Evolutionary conservation across 768 basidiomycete genomes (phyloP), one percentile per base, ranked within the genome.

Genomic region (Auriscalpium vulgare): DNA sequence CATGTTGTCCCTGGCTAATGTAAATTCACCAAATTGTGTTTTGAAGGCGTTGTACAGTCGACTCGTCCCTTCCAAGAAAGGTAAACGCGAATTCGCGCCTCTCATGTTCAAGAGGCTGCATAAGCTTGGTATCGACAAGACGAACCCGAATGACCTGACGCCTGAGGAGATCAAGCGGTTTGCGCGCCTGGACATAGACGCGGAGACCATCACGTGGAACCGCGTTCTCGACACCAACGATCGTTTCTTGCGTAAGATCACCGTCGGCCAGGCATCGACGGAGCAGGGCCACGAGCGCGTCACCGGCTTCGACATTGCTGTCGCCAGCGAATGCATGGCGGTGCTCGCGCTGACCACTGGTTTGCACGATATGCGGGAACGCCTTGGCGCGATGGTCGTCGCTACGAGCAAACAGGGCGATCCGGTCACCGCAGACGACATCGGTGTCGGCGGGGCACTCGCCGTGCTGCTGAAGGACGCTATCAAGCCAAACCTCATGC

Each of bases 401-500:
- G 95, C 91, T 6, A 91, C 93, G 2, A 89, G 88, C 75, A 95
- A 90, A 69, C 79, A 77, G 19, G 97, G 95, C 19, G 88, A 93
- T 3, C 84, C 95, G 29, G 78, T 99, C 71, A 99, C 95, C 38
- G 93, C 93, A 23, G 95, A 98, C 67, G 95, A 99, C 68, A 81
- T 99, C 52, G 95, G 95, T 62, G 91, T 89, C 62, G 88, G 92
- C 59, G 95, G 94, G 56, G 94, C 95, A 51, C 83, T 99, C 52
- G 91, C 95, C 13, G 95, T 98, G 51, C 80, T 99, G 60, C 88
- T 99, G 85, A 97, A 97, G 75, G 95, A 99, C 65, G 91, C 97
- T 14, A 93, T 99, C 75, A 99, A 98, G 75, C 95, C 95, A 21
- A 99, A 97, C 68, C 72, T 99, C 59, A 99, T 99, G 95, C 95